Evolutionary conservation across 2,329 filamentous ascomycete species (phyloP).

Genomic region (Hypoxylon sp.): DNA sequence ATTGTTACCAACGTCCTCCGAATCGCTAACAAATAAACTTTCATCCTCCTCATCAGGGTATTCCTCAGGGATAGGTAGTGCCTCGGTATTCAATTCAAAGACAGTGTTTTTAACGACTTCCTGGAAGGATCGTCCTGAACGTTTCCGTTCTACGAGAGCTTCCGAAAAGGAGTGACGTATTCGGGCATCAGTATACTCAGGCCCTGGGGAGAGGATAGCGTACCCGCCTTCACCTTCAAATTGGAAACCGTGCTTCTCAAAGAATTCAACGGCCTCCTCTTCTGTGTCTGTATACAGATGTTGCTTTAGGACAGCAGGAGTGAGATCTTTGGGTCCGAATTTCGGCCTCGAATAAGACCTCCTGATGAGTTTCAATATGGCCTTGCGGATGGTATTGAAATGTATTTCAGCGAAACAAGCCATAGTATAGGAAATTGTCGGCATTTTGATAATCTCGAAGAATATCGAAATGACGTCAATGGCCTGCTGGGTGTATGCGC

Average conservation of each 20-base stretch:
- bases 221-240: conserved; percentile 64
- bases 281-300: conserved; percentile 78
- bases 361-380: conserved; percentile 69
- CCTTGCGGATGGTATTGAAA: conserved; percentile 72
- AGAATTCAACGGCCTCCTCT: conserved; percentile 76
- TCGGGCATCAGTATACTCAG: conserved; percentile 63
- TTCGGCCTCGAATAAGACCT: conserved; percentile 70
- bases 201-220: conserved; percentile 62
- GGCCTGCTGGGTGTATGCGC: conserved; percentile 64
- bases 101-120: conserved; percentile 71
- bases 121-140: conserved; percentile 66
- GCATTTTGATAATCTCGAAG: conserved; percentile 72
- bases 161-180: conserved; percentile 71
- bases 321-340: conserved; percentile 72
- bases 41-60: conserved; percentile 41
- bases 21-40: conserved; percentile 52
- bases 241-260: conserved; percentile 69
- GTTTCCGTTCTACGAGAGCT: conserved; percentile 72
- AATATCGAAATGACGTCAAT: conserved; percentile 68
- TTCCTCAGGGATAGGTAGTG: not conserved
- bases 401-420: conserved; percentile 79
- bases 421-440: conserved; percentile 76
- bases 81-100: conserved; percentile 53
- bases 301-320: conserved; percentile 68
- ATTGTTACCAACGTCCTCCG: conserved; percentile 22